Evolutionary conservation across 495 filamentous ascomycete species (phyloP).

Genomic region (Penicillium angulare): DNA sequence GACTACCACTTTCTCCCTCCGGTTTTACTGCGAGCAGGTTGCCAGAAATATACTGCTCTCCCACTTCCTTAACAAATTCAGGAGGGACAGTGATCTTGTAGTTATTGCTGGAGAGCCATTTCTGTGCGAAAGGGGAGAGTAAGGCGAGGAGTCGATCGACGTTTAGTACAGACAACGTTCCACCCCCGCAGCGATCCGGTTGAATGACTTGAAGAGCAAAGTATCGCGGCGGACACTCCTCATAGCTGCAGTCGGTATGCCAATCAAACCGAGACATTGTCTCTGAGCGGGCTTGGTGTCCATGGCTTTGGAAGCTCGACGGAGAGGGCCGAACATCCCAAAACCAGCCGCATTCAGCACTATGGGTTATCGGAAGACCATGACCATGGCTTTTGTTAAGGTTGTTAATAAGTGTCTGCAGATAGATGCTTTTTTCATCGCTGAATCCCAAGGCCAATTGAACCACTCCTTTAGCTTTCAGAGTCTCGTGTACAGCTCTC

Average conservation of each 20-base stretch:
- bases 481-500: neutral
- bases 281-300: conserved; percentile 33
- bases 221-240: conserved; percentile 30
- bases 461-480: neutral
- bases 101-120: conserved; percentile 17
- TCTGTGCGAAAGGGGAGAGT: conserved; percentile 16
- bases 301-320: conserved; percentile 7
- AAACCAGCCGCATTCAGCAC: conserved; percentile 31
- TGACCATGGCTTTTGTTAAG: conserved; percentile 29
- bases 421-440: conserved; percentile 26
- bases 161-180: conserved; percentile 32
- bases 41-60: conserved; percentile 18
- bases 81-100: conserved; percentile 31
- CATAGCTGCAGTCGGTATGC: conserved; percentile 47
- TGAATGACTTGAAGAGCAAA: conserved; percentile 42
- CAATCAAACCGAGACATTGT: conserved; percentile 36
- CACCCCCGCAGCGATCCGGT: conserved; percentile 35
- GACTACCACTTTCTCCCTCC: neutral
- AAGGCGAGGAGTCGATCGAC: conserved; percentile 16
- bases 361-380: conserved; percentile 34
- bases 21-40: conserved; percentile 12
- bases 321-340: conserved; percentile 34
- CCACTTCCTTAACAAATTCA: conserved; percentile 30
- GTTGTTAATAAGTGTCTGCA: conserved; percentile 24
- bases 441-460: conserved; percentile 15